These are phyloP conservation scores for Starmerella apis DNA, from an alignment of 805 yeast species.

Conservation along the genomic window DNA sequence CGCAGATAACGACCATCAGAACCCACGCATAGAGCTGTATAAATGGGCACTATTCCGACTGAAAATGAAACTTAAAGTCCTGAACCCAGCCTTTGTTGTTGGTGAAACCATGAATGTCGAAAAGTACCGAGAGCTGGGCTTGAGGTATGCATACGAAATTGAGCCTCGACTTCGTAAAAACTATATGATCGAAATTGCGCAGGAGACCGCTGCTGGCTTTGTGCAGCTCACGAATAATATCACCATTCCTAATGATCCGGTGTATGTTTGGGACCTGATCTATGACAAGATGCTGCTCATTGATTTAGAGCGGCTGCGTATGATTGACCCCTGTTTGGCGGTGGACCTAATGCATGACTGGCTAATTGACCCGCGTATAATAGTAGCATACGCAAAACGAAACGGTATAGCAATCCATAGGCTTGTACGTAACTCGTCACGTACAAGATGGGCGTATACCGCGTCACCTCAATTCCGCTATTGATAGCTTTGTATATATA, in stretches of 20 bases:
- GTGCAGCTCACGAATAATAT: not conserved
- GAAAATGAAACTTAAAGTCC: not conserved
- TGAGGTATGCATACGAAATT: not conserved
- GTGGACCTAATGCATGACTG: not conserved
- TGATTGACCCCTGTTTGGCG: not conserved
- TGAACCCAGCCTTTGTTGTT: not conserved
- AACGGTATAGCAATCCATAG: conserved; percentile 85
- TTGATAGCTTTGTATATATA: not conserved
- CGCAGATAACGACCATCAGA: not conserved
- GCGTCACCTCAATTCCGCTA: not conserved
- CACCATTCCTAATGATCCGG: not conserved
- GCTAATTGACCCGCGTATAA: conserved; percentile 86
- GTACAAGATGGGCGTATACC: not conserved
- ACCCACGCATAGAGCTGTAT: not conserved
- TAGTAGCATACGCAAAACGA: conserved; percentile 80
- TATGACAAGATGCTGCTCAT: conserved; percentile 2
- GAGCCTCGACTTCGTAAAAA: not conserved
- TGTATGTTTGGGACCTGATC: not conserved
- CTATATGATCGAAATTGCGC: not conserved
- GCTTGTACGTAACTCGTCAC: conserved; percentile 54
- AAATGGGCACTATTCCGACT: not conserved
- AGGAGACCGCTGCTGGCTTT: not conserved
- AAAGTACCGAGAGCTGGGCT: not conserved
- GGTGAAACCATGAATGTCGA: not conserved
- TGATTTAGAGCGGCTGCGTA: conserved; percentile 1